Percentiles rank a stretch among this genome's conserved stretches.
These are phyloP conservation scores for Pseudocercospora vitis DNA, from an alignment of 2,329 filamentous ascomycete species.

Conservation along the genomic window DNA sequence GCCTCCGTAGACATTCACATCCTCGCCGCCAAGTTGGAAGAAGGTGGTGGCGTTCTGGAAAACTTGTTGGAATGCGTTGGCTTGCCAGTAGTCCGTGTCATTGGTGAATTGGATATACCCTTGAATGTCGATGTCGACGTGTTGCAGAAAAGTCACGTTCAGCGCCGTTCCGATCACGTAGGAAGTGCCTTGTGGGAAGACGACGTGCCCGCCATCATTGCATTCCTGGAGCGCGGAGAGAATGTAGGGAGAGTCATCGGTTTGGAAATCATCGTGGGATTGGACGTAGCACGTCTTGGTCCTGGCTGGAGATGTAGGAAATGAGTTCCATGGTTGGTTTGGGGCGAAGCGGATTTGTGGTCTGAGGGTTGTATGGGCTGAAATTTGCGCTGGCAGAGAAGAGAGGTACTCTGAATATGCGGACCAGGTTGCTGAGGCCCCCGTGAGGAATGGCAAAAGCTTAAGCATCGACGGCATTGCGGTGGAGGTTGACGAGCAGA, in stretches of 20 bases:
- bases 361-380: slow-evolving; percentile 31
- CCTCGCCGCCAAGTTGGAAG: slow-evolving; percentile 65
- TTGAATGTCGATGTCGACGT: slow-evolving; percentile 64
- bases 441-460: slow-evolving; percentile 3
- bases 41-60: slow-evolving; percentile 69
- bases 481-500: not conserved
- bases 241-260: slow-evolving; percentile 55
- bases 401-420: slow-evolving; percentile 33
- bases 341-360: slow-evolving; percentile 40
- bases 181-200: slow-evolving; percentile 55
- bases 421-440: slow-evolving; percentile 32
- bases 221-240: slow-evolving; percentile 58
- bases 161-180: slow-evolving; percentile 66
- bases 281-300: slow-evolving; percentile 43
- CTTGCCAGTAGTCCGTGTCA: slow-evolving; percentile 69
- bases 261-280: slow-evolving; percentile 41
- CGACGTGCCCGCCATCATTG: slow-evolving; percentile 63
- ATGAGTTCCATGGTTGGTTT: slow-evolving; percentile 38
- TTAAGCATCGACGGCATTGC: not conserved
- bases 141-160: slow-evolving; percentile 63
- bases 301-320: slow-evolving; percentile 39
- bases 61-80: slow-evolving; percentile 61
- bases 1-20: slow-evolving; percentile 67
- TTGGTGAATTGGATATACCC: slow-evolving; percentile 64
- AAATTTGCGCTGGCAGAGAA: slow-evolving; percentile 20